Evolutionary conservation across 805 yeast species (phyloP).

Genomic region (Saturnispora quitensis): DNA sequence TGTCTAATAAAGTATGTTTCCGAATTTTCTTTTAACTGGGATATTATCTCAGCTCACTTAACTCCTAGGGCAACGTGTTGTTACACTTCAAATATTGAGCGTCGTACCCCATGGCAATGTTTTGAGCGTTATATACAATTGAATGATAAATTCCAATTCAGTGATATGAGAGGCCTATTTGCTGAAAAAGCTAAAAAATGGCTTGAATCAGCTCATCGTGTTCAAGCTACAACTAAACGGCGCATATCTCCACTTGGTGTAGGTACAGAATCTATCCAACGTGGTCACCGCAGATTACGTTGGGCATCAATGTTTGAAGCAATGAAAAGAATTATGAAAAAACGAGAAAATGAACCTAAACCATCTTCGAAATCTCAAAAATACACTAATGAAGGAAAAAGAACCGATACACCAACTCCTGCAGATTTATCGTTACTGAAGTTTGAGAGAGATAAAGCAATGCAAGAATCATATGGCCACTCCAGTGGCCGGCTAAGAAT

Average conservation of each 20-base stretch:
- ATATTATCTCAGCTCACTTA: slow-evolving; percentile 73
- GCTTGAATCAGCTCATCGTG: slow-evolving; percentile 85
- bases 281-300: slow-evolving; percentile 84
- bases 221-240: slow-evolving; percentile 80
- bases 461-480: slow-evolving; percentile 60
- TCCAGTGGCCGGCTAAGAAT: slow-evolving; percentile 19
- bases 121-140: slow-evolving; percentile 92
- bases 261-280: slow-evolving; percentile 83
- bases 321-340: slow-evolving; percentile 79
- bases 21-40: slow-evolving; percentile 90
- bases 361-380: slow-evolving; percentile 38
- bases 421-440: slow-evolving; percentile 77
- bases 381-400: slow-evolving; percentile 19
- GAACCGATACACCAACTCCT: slow-evolving; percentile 62
- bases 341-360: slow-evolving; percentile 68
- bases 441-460: slow-evolving; percentile 75
- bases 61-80: slow-evolving; percentile 56
- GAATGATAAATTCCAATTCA: slow-evolving; percentile 76
- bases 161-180: slow-evolving; percentile 80
- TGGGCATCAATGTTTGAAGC: slow-evolving; percentile 99
- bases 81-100: slow-evolving; percentile 80
- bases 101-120: slow-evolving; percentile 98
- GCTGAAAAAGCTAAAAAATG: slow-evolving; percentile 81
- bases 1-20: slow-evolving; percentile 71
- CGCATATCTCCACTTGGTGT: slow-evolving; percentile 89